Conservation (phyloP, 1,139 yeast species). For the Kluyveromyces sp. region DNA sequence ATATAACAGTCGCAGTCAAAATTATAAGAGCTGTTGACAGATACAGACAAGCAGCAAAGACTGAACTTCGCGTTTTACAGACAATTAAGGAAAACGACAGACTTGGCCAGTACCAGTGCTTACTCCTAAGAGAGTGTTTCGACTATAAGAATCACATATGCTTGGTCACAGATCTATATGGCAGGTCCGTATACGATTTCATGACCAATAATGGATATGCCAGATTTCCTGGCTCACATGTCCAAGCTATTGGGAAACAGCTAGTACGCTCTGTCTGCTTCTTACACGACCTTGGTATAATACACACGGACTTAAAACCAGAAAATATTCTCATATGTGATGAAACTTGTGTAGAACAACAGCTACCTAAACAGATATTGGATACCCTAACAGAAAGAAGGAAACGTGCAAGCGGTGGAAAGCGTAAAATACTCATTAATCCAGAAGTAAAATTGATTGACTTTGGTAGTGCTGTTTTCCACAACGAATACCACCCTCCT, state of each 20-base stretch:
- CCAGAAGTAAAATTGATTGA: conserved; percentile 88
- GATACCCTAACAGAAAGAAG: conserved; percentile 24
- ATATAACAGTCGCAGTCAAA: conserved; percentile 65
- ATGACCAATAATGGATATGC: conserved; percentile 67
- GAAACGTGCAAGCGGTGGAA: conserved; percentile 30
- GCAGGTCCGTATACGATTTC: conserved; percentile 83
- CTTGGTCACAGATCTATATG: conserved; percentile 80
- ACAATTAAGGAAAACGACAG: conserved; percentile 69
- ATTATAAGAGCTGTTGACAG: conserved; percentile 76
- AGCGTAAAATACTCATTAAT: conserved; percentile 50
- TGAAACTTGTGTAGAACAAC: conserved; percentile 35
- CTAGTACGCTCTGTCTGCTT: conserved; percentile 78
- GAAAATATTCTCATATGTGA: conserved; percentile 81
- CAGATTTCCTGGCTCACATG: conserved; percentile 73
- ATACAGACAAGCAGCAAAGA: conserved; percentile 78
- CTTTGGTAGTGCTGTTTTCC: conserved; percentile 90
- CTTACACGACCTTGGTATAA: conserved; percentile 78
- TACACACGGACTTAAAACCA: conserved; percentile 91
- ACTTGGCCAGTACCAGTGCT: conserved; percentile 24
- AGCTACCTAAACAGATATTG: conserved; percentile 17
- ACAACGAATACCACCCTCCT: conserved; percentile 88
- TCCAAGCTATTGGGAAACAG: conserved; percentile 84
- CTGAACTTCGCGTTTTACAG: conserved; percentile 62
- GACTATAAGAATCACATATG: conserved; percentile 93
- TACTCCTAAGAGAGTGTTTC: conserved; percentile 65